phyloP scores from a whole-genome alignment of 164 flowering plant species.

The Magnolia kwangsiensis region DNA sequence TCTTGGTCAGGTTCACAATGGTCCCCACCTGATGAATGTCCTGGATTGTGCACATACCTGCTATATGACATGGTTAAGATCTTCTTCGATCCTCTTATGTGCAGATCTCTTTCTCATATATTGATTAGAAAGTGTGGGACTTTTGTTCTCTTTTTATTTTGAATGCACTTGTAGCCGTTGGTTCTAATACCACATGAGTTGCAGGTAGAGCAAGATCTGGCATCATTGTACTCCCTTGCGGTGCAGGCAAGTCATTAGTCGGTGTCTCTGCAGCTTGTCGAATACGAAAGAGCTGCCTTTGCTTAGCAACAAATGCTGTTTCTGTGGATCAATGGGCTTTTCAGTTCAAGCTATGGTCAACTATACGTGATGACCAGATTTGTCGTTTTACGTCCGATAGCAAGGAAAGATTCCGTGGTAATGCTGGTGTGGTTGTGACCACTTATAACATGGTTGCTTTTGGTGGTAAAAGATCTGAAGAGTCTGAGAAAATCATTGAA shows the following conservation, averaged over 20 bases:
- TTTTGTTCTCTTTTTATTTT: not conserved
- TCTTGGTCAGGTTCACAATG: too few relatives aligned
- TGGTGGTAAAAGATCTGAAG: constrained; percentile 98
- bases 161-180: not conserved
- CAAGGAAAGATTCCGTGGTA: constrained; percentile 93
- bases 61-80: too few relatives aligned
- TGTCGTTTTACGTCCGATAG: constrained; percentile 98
- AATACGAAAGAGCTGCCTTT: constrained; percentile 92
- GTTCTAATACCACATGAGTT: constrained; percentile 6
- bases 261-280: constrained; percentile 98
- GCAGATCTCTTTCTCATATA: too few relatives aligned
- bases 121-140: not conserved
- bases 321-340: constrained; percentile 99
- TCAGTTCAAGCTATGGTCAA: constrained; percentile 92
- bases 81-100: too few relatives aligned
- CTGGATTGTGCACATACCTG: too few relatives aligned
- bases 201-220: constrained; percentile 99
- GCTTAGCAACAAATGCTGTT: constrained; percentile 98
- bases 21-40: too few relatives aligned
- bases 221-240: constrained; percentile 96
- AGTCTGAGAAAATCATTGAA: constrained; percentile 96
- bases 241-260: constrained; percentile 98
- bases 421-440: constrained; percentile 98
- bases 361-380: constrained; percentile 84
- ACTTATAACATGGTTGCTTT: constrained; percentile 99